phyloP scores from a whole-genome alignment of 805 yeast species.

The Cyberlindnera saturnus region DNA sequence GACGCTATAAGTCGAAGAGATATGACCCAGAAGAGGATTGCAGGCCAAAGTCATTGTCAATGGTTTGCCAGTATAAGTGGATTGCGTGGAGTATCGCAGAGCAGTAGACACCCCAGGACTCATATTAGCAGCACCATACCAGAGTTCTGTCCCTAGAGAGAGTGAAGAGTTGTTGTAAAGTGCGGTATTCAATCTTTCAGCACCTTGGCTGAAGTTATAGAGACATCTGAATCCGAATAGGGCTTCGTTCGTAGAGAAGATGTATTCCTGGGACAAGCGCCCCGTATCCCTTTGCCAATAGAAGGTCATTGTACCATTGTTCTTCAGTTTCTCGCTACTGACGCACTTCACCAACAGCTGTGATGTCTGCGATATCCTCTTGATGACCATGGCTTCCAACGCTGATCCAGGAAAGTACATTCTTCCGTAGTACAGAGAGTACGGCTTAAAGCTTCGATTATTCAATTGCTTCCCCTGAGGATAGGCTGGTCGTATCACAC shows the following conservation, averaged over 20 bases:
- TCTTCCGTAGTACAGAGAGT: constrained; percentile 69
- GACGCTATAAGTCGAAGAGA: constrained; percentile 83
- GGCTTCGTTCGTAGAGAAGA: constrained; percentile 80
- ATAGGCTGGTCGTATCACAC: constrained; percentile 43
- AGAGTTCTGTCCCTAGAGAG: constrained; percentile 78
- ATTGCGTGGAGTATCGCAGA: constrained; percentile 74
- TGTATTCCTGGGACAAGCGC: constrained; percentile 60
- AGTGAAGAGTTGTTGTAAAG: constrained; percentile 57
- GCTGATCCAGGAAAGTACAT: constrained; percentile 84
- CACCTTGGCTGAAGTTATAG: constrained; percentile 48
- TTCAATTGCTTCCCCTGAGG: constrained; percentile 16
- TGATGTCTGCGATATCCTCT: constrained; percentile 49
- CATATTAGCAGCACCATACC: constrained; percentile 80
- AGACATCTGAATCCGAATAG: constrained; percentile 75
- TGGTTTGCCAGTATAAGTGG: constrained; percentile 85
- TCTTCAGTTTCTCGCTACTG: constrained; percentile 52
- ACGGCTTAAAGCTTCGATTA: constrained; percentile 8
- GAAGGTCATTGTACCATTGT: constrained; percentile 55
- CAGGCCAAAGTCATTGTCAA: constrained; percentile 78
- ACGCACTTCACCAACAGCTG: constrained; percentile 73
- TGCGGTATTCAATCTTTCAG: constrained; percentile 33
- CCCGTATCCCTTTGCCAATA: constrained; percentile 65
- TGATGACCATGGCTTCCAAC: constrained; percentile 80
- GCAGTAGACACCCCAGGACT: constrained; percentile 90
- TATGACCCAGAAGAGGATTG: constrained; percentile 86